phyloP scores from a whole-genome alignment of 768 basidiomycete species.

The Mrakia frigida region DNA sequence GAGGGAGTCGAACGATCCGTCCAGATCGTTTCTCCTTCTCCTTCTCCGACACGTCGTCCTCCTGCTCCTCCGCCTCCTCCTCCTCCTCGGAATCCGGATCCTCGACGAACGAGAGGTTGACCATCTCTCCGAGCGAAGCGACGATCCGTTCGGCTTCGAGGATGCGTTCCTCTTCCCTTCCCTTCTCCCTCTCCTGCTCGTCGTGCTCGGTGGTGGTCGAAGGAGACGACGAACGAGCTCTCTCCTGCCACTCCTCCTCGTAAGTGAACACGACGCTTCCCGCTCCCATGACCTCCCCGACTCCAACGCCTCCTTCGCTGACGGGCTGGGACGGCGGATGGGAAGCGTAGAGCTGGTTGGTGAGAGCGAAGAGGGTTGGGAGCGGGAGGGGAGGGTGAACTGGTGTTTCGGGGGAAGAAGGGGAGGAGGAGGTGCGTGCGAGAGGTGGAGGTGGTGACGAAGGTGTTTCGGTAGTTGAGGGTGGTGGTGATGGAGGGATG shows the following conservation, averaged over 20 bases:
- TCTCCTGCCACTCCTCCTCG: constrained; percentile 19
- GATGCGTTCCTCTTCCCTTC: neutral
- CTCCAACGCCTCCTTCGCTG: constrained; percentile 31
- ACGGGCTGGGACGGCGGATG: constrained; percentile 40
- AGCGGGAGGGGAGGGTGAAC: constrained; percentile 40
- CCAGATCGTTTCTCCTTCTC: neutral
- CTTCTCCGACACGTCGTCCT: neutral
- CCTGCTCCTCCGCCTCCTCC: neutral
- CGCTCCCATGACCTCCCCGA: constrained; percentile 41
- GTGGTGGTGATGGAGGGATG: neutral
- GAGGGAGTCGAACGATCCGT: neutral
- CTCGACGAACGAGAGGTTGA: neutral
- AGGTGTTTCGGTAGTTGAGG: neutral
- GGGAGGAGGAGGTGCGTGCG: neutral
- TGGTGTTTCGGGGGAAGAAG: constrained; percentile 27
- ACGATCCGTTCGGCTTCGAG: constrained; percentile 23
- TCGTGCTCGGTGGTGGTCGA: neutral
- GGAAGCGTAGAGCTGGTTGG: constrained; percentile 37
- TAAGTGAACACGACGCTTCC: constrained; percentile 41
- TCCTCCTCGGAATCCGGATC: constrained; percentile 21
- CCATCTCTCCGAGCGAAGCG: neutral
- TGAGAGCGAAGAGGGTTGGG: constrained; percentile 40
- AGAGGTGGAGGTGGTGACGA: constrained; percentile 12
- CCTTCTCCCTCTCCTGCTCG: neutral
- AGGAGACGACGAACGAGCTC: neutral